Percentiles rank a stretch among this genome's conserved stretches.
These are phyloP conservation scores for Populus hybrid DNA, from an alignment of 441 rosid genomes.

Conservation along the genomic window DNA sequence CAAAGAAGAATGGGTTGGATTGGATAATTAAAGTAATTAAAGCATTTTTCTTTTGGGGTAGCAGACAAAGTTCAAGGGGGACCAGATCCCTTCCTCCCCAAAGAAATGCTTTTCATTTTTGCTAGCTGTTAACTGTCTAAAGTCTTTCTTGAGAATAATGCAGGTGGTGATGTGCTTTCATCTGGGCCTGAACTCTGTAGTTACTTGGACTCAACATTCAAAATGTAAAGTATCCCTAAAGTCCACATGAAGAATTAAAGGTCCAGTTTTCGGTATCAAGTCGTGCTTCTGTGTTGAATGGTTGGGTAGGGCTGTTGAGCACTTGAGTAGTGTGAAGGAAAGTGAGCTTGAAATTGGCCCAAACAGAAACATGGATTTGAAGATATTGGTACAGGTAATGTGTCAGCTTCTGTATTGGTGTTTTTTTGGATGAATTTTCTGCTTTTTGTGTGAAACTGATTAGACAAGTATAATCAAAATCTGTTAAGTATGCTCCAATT, in stretches of 20 bases:
- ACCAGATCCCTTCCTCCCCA: neutral
- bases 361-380: neutral
- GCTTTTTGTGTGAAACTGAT: constrained; percentile 7
- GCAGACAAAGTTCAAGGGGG: constrained; percentile 3
- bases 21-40: neutral
- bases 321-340: neutral
- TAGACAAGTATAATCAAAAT: neutral
- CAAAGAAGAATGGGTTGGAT: neutral
- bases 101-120: neutral
- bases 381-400: neutral
- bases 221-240: neutral
- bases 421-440: neutral
- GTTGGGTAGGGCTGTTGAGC: neutral
- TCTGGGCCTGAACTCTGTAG: neutral
- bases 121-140: neutral
- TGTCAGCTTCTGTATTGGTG: neutral
- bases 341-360: neutral
- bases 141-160: neutral
- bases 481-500: constrained; percentile 1
- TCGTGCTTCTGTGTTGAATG: neutral
- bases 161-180: neutral
- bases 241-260: neutral
- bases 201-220: neutral
- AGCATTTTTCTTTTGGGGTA: neutral
- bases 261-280: neutral